Evolutionary conservation across 495 filamentous ascomycete species (phyloP).

Genomic region (Rostrohypoxylon terebratum): DNA sequence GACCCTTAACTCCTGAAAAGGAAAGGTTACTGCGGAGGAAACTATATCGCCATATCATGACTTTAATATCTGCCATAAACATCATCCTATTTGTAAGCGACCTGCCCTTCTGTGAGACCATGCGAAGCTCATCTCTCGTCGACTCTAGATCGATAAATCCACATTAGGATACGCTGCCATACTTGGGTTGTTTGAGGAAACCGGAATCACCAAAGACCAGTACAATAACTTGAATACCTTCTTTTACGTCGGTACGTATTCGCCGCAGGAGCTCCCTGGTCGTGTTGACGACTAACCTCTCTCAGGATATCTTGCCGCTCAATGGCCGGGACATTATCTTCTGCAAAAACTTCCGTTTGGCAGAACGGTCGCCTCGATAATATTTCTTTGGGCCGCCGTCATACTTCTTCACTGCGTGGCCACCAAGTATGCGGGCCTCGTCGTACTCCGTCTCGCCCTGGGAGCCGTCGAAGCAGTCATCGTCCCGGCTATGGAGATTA

Average conservation of each 20-base stretch:
- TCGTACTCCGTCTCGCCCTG: conserved; percentile 11
- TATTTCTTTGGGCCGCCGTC: conserved; percentile 16
- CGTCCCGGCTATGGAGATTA: conserved; percentile 20
- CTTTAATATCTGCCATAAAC: conserved; percentile 9
- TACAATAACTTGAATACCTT: conserved; percentile 10
- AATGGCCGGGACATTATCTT: conserved; percentile 23
- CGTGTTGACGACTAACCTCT: background rate
- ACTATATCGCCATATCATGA: conserved; percentile 6
- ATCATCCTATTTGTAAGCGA: conserved; percentile 2
- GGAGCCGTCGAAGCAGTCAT: conserved; percentile 21
- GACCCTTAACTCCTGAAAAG: conserved; percentile 1
- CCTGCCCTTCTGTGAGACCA: background rate
- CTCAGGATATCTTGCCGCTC: conserved; percentile 19
- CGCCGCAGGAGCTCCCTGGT: too few relatives aligned
- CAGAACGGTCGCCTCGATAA: conserved; percentile 12
- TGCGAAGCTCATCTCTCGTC: background rate
- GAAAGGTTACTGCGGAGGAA: background rate
- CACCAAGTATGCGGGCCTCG: background rate
- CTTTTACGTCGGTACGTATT: conserved; percentile 8
- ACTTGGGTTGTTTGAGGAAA: conserved; percentile 16
- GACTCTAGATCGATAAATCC: conserved; percentile 18
- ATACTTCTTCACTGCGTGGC: conserved; percentile 8
- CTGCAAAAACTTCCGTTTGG: conserved; percentile 23
- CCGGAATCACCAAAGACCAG: conserved; percentile 17
- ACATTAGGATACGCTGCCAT: conserved; percentile 26